phyloP scores from a whole-genome alignment of 2,329 filamentous ascomycete genomes.

The Hawksworthiomyces lignivorus region DNA sequence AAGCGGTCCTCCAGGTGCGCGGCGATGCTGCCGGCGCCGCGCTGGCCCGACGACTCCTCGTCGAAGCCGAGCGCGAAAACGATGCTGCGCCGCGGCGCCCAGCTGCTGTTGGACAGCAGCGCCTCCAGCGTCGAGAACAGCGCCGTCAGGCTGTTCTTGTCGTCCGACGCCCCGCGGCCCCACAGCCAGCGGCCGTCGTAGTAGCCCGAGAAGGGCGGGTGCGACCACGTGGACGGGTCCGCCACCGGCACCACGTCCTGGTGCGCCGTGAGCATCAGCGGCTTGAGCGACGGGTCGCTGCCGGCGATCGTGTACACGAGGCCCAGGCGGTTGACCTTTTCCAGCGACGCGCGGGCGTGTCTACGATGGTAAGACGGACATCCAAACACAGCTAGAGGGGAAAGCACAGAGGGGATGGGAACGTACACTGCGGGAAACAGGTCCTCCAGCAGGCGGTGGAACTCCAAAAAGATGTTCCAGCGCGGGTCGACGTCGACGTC shows the following conservation, averaged over 20 bases:
- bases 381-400: no score
- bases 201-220: slow-evolving; percentile 51
- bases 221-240: slow-evolving; percentile 47
- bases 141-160: slow-evolving; percentile 53
- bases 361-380: neutral
- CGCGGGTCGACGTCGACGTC: slow-evolving; percentile 45
- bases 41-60: slow-evolving; percentile 47
- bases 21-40: slow-evolving; percentile 44
- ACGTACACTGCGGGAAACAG: slow-evolving; percentile 45
- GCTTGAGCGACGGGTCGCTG: slow-evolving; percentile 39
- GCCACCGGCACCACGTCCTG: slow-evolving; percentile 57
- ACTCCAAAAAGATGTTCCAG: slow-evolving; percentile 50
- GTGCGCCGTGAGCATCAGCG: slow-evolving; percentile 53
- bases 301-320: slow-evolving; percentile 52
- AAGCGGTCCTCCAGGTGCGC: slow-evolving; percentile 39
- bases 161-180: slow-evolving; percentile 53
- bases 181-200: slow-evolving; percentile 53
- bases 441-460: slow-evolving; percentile 40
- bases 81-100: slow-evolving; percentile 46
- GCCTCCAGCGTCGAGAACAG: slow-evolving; percentile 49
- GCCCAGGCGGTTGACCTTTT: slow-evolving; percentile 52
- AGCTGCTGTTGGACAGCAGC: slow-evolving; percentile 40
- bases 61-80: slow-evolving; percentile 57
- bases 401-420: slow-evolving; percentile 13
- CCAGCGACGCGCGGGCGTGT: slow-evolving; percentile 29